Conservation (phyloP, 805 yeast species). For the Yarrowia divulgata region DNA sequence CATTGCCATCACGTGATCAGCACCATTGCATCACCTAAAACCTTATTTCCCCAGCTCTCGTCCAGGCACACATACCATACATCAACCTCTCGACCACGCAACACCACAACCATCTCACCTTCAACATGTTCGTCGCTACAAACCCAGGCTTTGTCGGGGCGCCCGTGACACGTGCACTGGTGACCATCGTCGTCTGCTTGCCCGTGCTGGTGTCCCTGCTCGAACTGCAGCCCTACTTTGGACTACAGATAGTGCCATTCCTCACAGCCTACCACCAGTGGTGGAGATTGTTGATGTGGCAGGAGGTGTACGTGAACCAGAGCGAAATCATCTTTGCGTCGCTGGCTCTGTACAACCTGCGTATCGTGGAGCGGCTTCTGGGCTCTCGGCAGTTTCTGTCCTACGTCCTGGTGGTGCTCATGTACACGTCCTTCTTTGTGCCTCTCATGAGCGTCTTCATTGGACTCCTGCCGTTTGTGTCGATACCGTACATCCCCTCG, state of each 20-base stretch:
- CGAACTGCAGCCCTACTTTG: conserved; percentile 51
- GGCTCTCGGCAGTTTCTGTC: conserved; percentile 53
- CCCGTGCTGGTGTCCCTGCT: conserved; percentile 52
- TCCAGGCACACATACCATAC: neutral
- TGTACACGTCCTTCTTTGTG: conserved; percentile 42
- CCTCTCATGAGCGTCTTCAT: conserved; percentile 41
- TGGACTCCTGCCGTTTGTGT: conserved; percentile 41
- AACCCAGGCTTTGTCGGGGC: conserved; percentile 53
- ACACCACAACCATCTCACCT: neutral
- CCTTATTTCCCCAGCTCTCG: conserved; percentile 13
- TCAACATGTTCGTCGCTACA: conserved; percentile 50
- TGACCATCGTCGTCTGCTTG: conserved; percentile 44
- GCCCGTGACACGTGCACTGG: conserved; percentile 50
- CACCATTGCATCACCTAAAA: neutral
- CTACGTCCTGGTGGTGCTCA: conserved; percentile 44
- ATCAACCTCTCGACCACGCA: neutral
- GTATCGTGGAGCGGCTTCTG: conserved; percentile 53
- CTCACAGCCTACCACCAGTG: conserved; percentile 51
- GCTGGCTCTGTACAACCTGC: conserved; percentile 52
- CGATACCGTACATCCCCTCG: conserved; percentile 44
- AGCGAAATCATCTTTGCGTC: conserved; percentile 52
- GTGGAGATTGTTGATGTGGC: conserved; percentile 51
- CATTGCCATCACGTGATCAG: conserved; percentile 10
- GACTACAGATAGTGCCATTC: conserved; percentile 51
- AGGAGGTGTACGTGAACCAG: conserved; percentile 48